Percentiles rank a stretch among this genome's conserved stretches.
Evolutionary conservation across 2,329 filamentous ascomycete genomes (phyloP).

Genomic region (Epichloe aotearoae): DNA sequence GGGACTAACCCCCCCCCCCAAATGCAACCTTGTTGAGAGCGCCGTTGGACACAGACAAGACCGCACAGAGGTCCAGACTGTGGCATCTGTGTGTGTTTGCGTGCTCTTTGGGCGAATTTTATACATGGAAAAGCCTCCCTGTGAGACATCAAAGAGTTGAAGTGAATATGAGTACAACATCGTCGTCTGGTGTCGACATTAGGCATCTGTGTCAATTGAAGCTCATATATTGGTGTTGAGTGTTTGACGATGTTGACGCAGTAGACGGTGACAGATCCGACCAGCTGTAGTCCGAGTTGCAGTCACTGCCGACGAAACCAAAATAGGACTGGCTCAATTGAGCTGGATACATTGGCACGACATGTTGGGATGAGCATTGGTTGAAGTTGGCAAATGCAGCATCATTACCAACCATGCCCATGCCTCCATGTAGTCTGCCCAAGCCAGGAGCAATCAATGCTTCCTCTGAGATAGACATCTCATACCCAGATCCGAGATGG

Average conservation of each 20-base stretch:
- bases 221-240: slow-evolving; percentile 10
- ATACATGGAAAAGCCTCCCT: not conserved
- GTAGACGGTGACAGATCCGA: slow-evolving; percentile 28
- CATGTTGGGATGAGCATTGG: slow-evolving; percentile 24
- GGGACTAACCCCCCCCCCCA: not conserved
- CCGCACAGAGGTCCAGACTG: not conserved
- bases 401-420: slow-evolving; percentile 30
- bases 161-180: not conserved
- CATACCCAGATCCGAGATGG: slow-evolving; percentile 25
- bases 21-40: not conserved
- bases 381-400: slow-evolving; percentile 31
- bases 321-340: slow-evolving; percentile 31
- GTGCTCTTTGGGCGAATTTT: not conserved
- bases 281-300: slow-evolving; percentile 35
- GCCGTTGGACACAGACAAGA: not conserved
- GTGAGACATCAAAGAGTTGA: not conserved
- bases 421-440: slow-evolving; percentile 30
- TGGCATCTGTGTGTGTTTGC: not conserved
- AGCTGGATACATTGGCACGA: slow-evolving; percentile 7
- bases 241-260: slow-evolving; percentile 19
- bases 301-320: slow-evolving; percentile 22
- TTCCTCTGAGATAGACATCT: slow-evolving; percentile 31
- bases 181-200: not conserved
- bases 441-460: slow-evolving; percentile 35
- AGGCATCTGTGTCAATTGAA: slow-evolving; percentile 12